phyloP scores from a whole-genome alignment of 2,329 filamentous ascomycete genomes.

The Epichloe elymi region DNA sequence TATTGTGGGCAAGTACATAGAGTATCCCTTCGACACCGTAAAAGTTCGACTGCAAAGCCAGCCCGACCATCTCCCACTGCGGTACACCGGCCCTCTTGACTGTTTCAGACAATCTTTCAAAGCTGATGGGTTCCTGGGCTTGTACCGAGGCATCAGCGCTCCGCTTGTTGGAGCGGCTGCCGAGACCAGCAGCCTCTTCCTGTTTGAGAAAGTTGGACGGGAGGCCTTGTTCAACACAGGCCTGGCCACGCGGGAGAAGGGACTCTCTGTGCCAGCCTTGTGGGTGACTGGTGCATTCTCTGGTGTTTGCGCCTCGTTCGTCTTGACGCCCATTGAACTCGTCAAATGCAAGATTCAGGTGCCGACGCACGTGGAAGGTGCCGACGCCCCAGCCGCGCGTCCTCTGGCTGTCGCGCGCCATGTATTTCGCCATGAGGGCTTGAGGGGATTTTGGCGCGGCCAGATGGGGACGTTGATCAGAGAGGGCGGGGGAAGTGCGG shows the following conservation, averaged over 20 bases:
- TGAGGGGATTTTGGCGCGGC: conserved; percentile 87
- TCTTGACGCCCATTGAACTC: conserved; percentile 89
- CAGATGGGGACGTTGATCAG: conserved; percentile 88
- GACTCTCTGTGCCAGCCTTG: conserved; percentile 62
- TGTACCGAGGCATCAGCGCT: conserved; percentile 89
- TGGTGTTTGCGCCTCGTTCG: conserved; percentile 77
- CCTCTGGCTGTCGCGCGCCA: conserved; percentile 62
- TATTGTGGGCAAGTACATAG: conserved; percentile 85
- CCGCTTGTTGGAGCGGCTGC: conserved; percentile 82
- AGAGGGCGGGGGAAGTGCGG: conserved; percentile 83
- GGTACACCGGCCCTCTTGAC: conserved; percentile 77
- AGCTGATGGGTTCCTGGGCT: conserved; percentile 62
- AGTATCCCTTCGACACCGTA: conserved; percentile 97
- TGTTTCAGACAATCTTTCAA: conserved; percentile 81
- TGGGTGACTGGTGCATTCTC: conserved; percentile 73
- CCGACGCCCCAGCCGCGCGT: conserved; percentile 35
- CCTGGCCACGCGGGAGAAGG: conserved; percentile 35
- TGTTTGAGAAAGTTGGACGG: conserved; percentile 70
- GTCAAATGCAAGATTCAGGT: conserved; percentile 99
- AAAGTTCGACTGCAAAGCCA: conserved; percentile 98
- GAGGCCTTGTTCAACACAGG: conserved; percentile 45
- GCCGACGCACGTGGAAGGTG: conserved; percentile 32
- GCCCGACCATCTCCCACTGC: conserved; percentile 66
- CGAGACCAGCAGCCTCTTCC: conserved; percentile 85
- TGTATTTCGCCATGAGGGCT: conserved; percentile 69